Base-by-base conservation (phyloP, 1,284 basidiomycete species). In the Papiliotrema laurentii region DNA sequence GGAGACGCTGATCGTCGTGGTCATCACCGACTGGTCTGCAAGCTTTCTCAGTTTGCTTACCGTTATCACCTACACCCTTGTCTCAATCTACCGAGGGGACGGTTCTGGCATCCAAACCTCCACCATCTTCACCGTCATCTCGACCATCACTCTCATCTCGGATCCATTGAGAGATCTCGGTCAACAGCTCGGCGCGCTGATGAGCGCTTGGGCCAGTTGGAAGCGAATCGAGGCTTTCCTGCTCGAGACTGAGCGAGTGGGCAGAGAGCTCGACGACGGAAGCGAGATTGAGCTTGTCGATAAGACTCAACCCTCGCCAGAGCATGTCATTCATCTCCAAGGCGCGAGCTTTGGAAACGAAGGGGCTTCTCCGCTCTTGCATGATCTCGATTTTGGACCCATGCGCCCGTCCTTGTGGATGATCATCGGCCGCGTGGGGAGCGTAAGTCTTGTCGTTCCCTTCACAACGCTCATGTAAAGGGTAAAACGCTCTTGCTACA, bases 181-280 rank as follows among this genome's bases (percentile, higher is more conserved):
- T 18, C 56, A 59, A 37, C 46, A 44, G 11, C 7, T 53, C 24
- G 48, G 53, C 9, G 19, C 14, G 16, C 37, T 58, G 13, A 43
- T 54, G n/a, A 45, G 41, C 21, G 56, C 56, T 11, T 55, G 50
- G 47, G 56, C 56, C 6, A 55, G 53, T 34, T 43, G 91, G 22
- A 79, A 86, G 40, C 84, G 89, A 35, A 87, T 93, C 45, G 78
- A 85, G 21, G 80, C 78, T 0, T 92, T 85, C 68, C 78, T 92
- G 16, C 78, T 80, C 7, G 86, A 89, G 65, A 85, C 87, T 34
- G 89, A 91, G 47, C 46, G 53, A n/a, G 72, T 78, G n/a, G n/a
- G n/a, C n/a, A n/a, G n/a, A n/a, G n/a, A n/a, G n/a, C n/a, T n/a
- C n/a, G n/a, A n/a, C n/a, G n/a, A n/a, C n/a, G n/a, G n/a, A n/a